Conservation (phyloP, 2,329 filamentous ascomycete genomes). For the Colletotrichum sp. region DNA sequence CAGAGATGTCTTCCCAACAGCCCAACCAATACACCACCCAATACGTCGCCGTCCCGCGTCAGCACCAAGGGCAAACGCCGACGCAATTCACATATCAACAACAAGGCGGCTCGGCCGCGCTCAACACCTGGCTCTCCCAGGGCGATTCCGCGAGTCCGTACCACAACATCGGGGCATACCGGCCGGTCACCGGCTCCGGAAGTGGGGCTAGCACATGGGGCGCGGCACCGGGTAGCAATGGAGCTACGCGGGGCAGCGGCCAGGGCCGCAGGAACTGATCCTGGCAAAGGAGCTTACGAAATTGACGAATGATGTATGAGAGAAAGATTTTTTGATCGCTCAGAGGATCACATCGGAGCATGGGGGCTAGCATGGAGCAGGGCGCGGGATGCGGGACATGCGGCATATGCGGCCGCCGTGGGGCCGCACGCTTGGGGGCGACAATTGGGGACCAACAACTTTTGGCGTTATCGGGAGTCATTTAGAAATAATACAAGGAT, state of each 20-base stretch:
- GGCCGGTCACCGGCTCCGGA: background rate
- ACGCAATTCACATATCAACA: background rate
- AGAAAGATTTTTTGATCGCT: background rate
- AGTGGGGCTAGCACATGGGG: background rate
- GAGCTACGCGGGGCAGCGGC: constrained; percentile 3
- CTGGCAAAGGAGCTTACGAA: background rate
- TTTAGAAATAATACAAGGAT: background rate
- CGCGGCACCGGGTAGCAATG: background rate
- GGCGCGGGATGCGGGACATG: background rate
- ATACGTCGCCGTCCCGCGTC: background rate
- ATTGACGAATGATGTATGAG: background rate
- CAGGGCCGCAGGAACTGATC: background rate
- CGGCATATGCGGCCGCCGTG: background rate
- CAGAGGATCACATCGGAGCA: background rate
- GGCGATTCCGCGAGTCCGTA: background rate
- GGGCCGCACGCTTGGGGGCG: background rate
- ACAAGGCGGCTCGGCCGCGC: background rate
- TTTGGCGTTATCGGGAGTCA: background rate
- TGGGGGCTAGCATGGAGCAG: background rate
- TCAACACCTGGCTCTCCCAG: constrained; percentile 7
- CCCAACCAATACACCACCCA: background rate
- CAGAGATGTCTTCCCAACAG: background rate
- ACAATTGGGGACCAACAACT: background rate
- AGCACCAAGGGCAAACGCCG: background rate
- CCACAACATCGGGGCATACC: background rate